Evolutionary conservation across 257 asterid genomes (phyloP), one percentile per base, ranked within the genome.

Genomic region (Fraxinus anomala): DNA sequence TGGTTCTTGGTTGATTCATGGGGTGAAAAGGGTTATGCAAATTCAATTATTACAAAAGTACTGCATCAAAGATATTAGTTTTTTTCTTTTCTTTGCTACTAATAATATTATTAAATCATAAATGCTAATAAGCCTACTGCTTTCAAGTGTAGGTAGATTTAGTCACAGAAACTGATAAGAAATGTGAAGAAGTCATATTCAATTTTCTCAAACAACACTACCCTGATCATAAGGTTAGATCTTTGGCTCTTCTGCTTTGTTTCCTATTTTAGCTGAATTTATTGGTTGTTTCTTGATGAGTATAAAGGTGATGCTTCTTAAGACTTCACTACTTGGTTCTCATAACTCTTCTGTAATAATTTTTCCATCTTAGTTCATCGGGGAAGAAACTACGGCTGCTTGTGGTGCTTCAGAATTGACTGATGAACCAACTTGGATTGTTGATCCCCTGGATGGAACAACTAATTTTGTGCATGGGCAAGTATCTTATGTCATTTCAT

Each of bases 311-410:
- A 65, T 70, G 59, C 37, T 54, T 54, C 70, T 70, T 4, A 40
- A 42, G 16, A 13, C 16, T 3, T 42, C 14, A 39, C 13, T 68
- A 10, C 26, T 4, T 59, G 76, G 39, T 4, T 47, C 24, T 13
- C 14, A 40, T 68, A 47, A 40, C 49, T 31, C 33, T 47, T n/a
- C 49, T 71, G 23, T 51, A 33, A 12, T 73, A 1, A 59, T 82
- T 54, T 79, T 37, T 54, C 37, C 8, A 1, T 76, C 21, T 73
- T 77, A 96, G 98, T 91, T 93, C 88, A 96, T 96, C 71, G 98
- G 99, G 74, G 98, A 96, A 87, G 99, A 96, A 85, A 96, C 97
- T 3, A 92, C 98, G 30, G 97, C 98, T 87, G 94, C 98, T 74
- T 77, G 19, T 79, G 98, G 98, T 26, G 82, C 49, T 61, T 77